phyloP scores from a whole-genome alignment of 768 basidiomycete genomes.

The Suillus alpinus region DNA sequence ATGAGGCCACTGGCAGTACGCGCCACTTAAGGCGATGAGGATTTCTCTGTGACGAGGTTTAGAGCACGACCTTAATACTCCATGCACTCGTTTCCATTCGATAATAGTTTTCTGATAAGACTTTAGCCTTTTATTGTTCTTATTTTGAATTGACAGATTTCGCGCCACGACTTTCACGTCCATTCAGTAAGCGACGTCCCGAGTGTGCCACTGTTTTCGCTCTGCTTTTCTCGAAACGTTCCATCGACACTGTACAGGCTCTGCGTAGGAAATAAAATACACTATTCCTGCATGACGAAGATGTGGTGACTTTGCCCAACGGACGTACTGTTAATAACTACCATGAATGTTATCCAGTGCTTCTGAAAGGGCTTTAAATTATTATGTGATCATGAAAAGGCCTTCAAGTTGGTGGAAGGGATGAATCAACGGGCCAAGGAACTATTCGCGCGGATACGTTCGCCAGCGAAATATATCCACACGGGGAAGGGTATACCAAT shows the following conservation, averaged over 20 bases:
- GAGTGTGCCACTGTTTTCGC: no score
- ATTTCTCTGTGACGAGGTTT: no score
- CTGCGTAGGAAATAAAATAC: not conserved
- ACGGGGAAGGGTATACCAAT: not conserved
- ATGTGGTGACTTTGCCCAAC: not conserved
- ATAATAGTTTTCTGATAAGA: no score
- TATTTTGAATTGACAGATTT: no score
- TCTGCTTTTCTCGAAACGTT: not conserved
- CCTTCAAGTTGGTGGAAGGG: not conserved
- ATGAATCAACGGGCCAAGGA: not conserved
- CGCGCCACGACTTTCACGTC: no score
- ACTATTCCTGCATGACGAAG: not conserved
- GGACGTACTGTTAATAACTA: no score
- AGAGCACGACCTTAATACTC: no score
- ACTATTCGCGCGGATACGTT: not conserved
- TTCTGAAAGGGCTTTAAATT: not conserved
- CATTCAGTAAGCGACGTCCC: no score
- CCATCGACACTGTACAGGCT: not conserved
- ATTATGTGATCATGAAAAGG: not conserved
- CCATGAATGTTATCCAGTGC: no score
- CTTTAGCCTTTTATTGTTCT: no score
- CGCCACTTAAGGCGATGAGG: no score
- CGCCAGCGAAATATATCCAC: not conserved
- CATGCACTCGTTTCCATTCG: no score
- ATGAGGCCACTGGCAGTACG: not conserved